Conservation (phyloP, 2,329 filamentous ascomycete species). For the Ceratocystis huliohia region DNA sequence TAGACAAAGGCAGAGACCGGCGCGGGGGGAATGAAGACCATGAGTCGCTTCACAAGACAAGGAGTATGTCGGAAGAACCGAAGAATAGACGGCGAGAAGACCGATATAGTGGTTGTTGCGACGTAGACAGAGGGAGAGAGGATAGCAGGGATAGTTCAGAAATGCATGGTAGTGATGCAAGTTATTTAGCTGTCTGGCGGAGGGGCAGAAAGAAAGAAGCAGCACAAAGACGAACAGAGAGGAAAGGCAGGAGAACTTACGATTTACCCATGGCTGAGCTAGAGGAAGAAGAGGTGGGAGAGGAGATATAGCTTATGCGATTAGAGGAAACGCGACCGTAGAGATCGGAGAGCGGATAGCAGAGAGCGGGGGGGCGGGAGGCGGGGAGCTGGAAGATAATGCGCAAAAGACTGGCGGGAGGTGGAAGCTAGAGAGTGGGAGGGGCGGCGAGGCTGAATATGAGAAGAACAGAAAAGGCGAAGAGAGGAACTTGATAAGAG, state of each 20-base stretch:
- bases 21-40: no score
- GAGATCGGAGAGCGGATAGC: background rate
- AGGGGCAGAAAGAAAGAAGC: background rate
- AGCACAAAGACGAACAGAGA: slow-evolving; percentile 6
- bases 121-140: background rate
- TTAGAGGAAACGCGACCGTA: background rate
- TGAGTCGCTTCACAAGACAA: no score
- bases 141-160: background rate
- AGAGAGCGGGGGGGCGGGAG: background rate
- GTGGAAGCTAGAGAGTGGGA: slow-evolving; percentile 1
- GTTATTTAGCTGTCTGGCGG: background rate
- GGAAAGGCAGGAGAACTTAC: slow-evolving; percentile 32
- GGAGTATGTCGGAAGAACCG: background rate
- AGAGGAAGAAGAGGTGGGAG: background rate
- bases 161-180: no score
- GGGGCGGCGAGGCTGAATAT: background rate
- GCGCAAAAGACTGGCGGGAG: no score
- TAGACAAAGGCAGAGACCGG: no score
- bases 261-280: slow-evolving; percentile 39
- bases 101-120: background rate
- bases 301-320: background rate
- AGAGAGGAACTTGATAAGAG: no score
- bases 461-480: no score
- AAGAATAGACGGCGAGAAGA: background rate
- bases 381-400: no score